Evolutionary conservation across 768 basidiomycete genomes (phyloP), one percentile per base, ranked within the genome.

Genomic region (Pulveroboletus sp.): DNA sequence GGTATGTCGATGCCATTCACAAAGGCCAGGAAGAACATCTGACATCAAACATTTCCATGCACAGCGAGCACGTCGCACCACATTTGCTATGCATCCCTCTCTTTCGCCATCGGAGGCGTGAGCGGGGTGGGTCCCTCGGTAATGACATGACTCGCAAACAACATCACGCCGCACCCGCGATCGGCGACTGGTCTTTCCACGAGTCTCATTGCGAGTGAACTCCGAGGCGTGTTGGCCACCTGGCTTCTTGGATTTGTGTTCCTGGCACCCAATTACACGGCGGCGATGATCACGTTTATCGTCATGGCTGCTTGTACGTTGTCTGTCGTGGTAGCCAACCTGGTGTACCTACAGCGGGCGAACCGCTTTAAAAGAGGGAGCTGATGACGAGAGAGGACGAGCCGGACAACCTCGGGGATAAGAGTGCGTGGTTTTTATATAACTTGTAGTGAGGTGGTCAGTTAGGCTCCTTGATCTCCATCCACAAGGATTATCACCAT

Each of bases 61-160:
- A n/a, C 41, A 63, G 63, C 45, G 14, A 52, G 45, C 27, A 46
- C 43, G 25, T 75, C 78, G 2, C 52, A 52, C 8, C 63, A 64
- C 7, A 60, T 77, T 33, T 76, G 75, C 52, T 85, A 85, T 45
- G 77, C 68, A 12, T 77, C 78, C 8, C 69, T 85, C 1, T 84
- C 83, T 70, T 67, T 84, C 44, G 72, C 73, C 6, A 69, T 82
- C 23, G 57, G 75, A 0, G 81, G 83, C 13, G 68, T 72, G 0
- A 82, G 79, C 59, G 64, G 72, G 20, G 61, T 71, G 1, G 77
- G 75, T 1, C 80, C 83, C 0, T 67, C 80, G 0, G 57, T 80
- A 13, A 73, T 71, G 1, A 74, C 82, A 0, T 85, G 84, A 83
- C 66, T 72, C 38, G 73, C 81, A 10, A 85, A 85, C 65, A 85